Conservation (phyloP, 2,329 filamentous ascomycete genomes). For the Cytospora leucostoma region DNA sequence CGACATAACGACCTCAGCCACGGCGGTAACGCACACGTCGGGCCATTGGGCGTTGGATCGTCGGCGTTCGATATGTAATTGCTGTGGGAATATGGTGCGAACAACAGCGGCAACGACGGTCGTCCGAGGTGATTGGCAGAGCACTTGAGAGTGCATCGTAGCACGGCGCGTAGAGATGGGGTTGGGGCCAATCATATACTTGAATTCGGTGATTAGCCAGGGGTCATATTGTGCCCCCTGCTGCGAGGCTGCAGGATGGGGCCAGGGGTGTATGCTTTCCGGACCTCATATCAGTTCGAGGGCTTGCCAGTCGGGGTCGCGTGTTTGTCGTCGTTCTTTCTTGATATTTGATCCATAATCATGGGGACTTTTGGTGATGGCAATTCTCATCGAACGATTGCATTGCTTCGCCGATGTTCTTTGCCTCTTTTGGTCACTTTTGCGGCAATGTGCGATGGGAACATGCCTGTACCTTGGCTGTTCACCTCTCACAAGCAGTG, state of each 20-base stretch:
- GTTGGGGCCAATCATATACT: constrained; percentile 22
- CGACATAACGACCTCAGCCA: constrained; percentile 16
- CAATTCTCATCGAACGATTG: too few species aligned
- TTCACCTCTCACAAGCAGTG: not conserved
- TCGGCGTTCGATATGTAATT: constrained; percentile 9
- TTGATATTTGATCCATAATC: too few species aligned
- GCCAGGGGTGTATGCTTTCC: constrained; percentile 20
- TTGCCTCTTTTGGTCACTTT: not conserved
- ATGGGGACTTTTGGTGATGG: too few species aligned
- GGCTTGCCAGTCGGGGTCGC: not conserved
- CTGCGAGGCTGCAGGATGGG: constrained; percentile 17
- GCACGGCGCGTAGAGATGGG: constrained; percentile 27
- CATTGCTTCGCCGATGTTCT: constrained; percentile 12
- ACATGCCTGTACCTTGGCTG: constrained; percentile 9
- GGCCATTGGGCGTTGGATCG: constrained; percentile 18
- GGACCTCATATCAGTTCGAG: constrained; percentile 13
- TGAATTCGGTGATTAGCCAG: not conserved
- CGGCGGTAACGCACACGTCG: constrained; percentile 23
- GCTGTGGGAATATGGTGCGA: constrained; percentile 21
- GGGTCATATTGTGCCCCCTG: constrained; percentile 19
- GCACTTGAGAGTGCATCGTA: constrained; percentile 19
- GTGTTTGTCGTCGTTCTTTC: too few species aligned
- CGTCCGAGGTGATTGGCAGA: constrained; percentile 26
- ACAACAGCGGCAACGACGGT: constrained; percentile 17
- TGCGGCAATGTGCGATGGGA: not conserved